Evolutionary conservation across 257 asterid genomes (phyloP), one percentile per base, ranked within the genome.

Genomic region (Nicotiana noctiflora): DNA sequence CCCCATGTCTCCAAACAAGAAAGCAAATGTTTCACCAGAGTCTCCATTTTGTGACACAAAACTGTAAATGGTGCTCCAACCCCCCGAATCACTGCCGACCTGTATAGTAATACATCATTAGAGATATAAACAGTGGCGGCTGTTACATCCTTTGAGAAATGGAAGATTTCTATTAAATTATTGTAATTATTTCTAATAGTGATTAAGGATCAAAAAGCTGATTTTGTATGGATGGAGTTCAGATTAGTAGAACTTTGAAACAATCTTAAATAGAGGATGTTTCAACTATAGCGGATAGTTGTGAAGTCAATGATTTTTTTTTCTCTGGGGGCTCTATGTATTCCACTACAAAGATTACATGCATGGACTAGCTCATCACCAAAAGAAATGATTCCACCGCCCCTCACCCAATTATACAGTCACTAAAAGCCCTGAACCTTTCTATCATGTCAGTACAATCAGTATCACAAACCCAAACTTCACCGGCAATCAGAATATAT

Each of bases 1-100:
- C 77, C 99, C 99, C 99, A 95, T 93, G 90, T 95, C 99, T 61
- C 99, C 98, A 72, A 90, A 92, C 70, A 95, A 86, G 90, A 95
- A 95, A 46, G 97, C 98, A 46, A 81, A 75, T 14, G 97, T 89
- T 85, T 95, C 97, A 17, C 81, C 83, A 1, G 92, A 83, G 74
- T 90, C 90, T 76, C 67, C 81, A 31, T 85, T 83, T 31, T 86
- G 96, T 10, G 99, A 86, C 68, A 93, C 89, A 56, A 93, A 95
- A 89, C 89, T 89, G 88, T 76, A 83, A 44, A 81, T 87, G 62
- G 68, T 14, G 89, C 97, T 92, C 99, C 97, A 95, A 25, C 97
- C 96, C 83, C 91, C 90, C 1, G 90, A 87, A 88, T 92, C 91
- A 82, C 97, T 89, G 40, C 99, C 99, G 53, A 89, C 98, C 99